Base-by-base conservation (phyloP, 2,329 filamentous ascomycete species). In the Immersiporthe knoxdaviesiana region DNA sequence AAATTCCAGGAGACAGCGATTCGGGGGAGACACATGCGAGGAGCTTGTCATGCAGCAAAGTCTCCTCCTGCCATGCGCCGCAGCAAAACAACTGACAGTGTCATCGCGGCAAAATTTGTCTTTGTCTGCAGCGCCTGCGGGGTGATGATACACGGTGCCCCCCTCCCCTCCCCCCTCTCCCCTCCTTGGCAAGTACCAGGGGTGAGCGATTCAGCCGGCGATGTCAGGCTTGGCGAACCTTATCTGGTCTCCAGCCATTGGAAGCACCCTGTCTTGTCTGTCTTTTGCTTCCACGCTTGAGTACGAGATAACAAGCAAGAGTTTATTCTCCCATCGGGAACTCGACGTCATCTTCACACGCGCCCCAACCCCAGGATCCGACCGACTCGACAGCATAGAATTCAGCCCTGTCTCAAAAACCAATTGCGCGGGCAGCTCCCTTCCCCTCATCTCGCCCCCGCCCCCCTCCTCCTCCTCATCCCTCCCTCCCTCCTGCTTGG, bases 341-440 rank as follows among this genome's bases (percentile, higher is more conserved):
- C 66, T 58, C 56, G 54, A 64, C 69, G 69, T 68, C 68, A 70
- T 66, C 21, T 44, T 61, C 58, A 63, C 58, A 63, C 59, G 54
- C 44, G 21, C 21, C 52, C 35, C 16, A 16, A 56, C 32, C 41
- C 44, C 61, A 60, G 66, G 21, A 41, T 59, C 61, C 32, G 47
- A 39, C 56, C 50, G 41, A 50, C 47, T 62, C 58, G 66, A 70
- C 69, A 41, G 56, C 58, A 63, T 58, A 47, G 21, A 56, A 18
- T 6, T 54, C 63, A 30, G 61, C 65, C 63, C 50, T 67, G 68
- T 69, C 47, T 56, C 63, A 65, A 58, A 14, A 63, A 21, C 21
- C 35, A 35, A 5, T 63, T 52, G 58, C 66, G 65, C 44, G 63
- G 50, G 39, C 47, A 44, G 24, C 52, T 32, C 52, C 27, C 52